Evolutionary conservation across 345 rosid species (phyloP), one percentile per base, ranked within the genome.

Genomic region (Melaleuca alternifolia): DNA sequence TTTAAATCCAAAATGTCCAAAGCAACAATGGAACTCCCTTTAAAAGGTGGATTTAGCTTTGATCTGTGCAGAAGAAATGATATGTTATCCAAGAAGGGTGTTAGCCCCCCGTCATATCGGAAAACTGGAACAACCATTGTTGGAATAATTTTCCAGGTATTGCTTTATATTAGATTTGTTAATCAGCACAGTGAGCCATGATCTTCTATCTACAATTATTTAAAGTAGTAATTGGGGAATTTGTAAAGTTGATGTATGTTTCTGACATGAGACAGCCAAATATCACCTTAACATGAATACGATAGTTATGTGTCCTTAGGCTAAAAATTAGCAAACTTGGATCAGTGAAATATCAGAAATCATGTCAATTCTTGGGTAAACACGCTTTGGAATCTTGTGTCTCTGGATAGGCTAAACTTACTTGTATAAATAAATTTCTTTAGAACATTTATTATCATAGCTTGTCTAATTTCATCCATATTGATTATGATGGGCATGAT

Each of bases 121-220:
- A 97, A 96, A 91, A 97, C 99, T 0, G 99, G 99, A 84, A 97
- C 99, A 24, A 97, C 99, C 56, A 97, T 97, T 85, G 99, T 97
- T 86, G 99, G 99, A 51, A 87, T 97, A 82, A 89, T 95, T 85
- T 96, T 93, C 84, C 89, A 85, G 98, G 99, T 97, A 83, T 83
- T 54, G 28, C 44, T 50, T 33, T 65, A 4, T 33, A 3, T 65
- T 65, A 65, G 46, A 65, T 65, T 65, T 37, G 24, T 37, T 65
- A 1, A 65, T 65, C 24, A 65, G 46, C 23, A 5, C 12, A 33
- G 79, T 41, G 48, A 48, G 54, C 83, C 28, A 52, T 65, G 46
- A 33, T 65, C 24, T 65, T 65, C 46, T 65, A 33, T 12, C 48
- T 65, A 33, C 79, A 46, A 16, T 6, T 33, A 33, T 33, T 33